Conservation (phyloP, 2,329 filamentous ascomycete genomes). For the Talaromyces sp. region DNA sequence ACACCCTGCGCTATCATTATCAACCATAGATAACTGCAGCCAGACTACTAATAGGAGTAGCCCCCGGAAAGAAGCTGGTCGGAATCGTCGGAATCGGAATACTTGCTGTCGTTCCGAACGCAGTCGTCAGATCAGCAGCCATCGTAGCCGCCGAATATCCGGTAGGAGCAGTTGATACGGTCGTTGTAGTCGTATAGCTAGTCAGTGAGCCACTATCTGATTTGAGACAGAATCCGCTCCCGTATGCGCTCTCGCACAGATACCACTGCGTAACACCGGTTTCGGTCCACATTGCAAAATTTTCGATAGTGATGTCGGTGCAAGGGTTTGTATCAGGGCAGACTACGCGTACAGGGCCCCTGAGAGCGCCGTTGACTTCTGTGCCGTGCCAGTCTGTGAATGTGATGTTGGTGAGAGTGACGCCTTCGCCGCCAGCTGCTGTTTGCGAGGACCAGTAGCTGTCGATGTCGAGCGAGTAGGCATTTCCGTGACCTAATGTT, state of each 20-base stretch:
- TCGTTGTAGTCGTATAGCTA: constrained; percentile 23
- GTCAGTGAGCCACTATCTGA: constrained; percentile 19
- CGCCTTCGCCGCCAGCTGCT: neutral
- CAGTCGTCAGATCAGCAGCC: constrained; percentile 25
- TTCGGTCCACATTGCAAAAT: neutral
- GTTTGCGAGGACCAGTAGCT: neutral
- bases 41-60: constrained; percentile 24
- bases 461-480: constrained; percentile 44
- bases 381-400: neutral
- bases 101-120: constrained; percentile 23
- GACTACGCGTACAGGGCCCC: neutral
- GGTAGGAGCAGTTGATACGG: constrained; percentile 27
- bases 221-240: constrained; percentile 30
- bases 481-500: constrained; percentile 53
- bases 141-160: constrained; percentile 30
- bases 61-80: constrained; percentile 26
- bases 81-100: constrained; percentile 29
- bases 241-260: neutral
- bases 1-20: neutral
- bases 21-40: neutral
- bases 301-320: neutral
- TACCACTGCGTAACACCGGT: neutral
- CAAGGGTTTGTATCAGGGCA: neutral
- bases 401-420: neutral
- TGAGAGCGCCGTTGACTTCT: neutral